These are phyloP conservation scores for Rachicladosporium sp. DNA, from an alignment of 2,329 filamentous ascomycete species.

Conservation along the genomic window DNA sequence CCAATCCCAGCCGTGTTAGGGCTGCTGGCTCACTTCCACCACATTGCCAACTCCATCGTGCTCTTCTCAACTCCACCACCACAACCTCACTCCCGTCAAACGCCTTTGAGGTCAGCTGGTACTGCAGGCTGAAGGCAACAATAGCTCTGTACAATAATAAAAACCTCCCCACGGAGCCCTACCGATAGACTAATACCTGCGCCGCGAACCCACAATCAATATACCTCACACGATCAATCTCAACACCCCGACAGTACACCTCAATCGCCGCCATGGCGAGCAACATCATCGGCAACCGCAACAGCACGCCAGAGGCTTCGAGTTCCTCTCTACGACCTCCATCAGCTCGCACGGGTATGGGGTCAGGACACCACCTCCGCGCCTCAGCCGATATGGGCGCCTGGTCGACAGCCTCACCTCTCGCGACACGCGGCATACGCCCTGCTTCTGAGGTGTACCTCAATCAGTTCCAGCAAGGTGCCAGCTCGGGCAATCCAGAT, in stretches of 20 bases:
- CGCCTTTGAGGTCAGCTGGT: slow-evolving; percentile 75
- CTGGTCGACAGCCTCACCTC: slow-evolving; percentile 51
- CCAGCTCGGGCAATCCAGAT: slow-evolving; percentile 56
- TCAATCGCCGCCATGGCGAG: slow-evolving; percentile 26
- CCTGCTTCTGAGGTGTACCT: slow-evolving; percentile 90
- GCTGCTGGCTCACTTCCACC: too few species aligned
- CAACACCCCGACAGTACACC: background rate
- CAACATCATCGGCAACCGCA: slow-evolving; percentile 58
- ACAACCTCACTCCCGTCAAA: slow-evolving; percentile 20
- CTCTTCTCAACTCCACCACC: slow-evolving; percentile 2
- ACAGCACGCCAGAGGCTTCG: slow-evolving; percentile 89
- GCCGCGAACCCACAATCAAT: slow-evolving; percentile 1
- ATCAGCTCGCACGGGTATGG: slow-evolving; percentile 42
- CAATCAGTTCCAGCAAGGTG: slow-evolving; percentile 59
- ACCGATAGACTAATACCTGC: slow-evolving; percentile 2
- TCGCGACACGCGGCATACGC: slow-evolving; percentile 66
- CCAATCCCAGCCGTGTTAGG: too few species aligned
- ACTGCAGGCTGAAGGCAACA: slow-evolving; percentile 57
- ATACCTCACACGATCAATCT: slow-evolving; percentile 1
- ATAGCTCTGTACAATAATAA: background rate
- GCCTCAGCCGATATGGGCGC: slow-evolving; percentile 93
- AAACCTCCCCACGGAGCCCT: slow-evolving; percentile 6
- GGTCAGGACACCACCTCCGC: slow-evolving; percentile 72
- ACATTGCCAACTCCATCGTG: too few species aligned
- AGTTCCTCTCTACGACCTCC: slow-evolving; percentile 68